Conservation (phyloP, 2,329 filamentous ascomycete species). For the Aspergillus sp. region DNA sequence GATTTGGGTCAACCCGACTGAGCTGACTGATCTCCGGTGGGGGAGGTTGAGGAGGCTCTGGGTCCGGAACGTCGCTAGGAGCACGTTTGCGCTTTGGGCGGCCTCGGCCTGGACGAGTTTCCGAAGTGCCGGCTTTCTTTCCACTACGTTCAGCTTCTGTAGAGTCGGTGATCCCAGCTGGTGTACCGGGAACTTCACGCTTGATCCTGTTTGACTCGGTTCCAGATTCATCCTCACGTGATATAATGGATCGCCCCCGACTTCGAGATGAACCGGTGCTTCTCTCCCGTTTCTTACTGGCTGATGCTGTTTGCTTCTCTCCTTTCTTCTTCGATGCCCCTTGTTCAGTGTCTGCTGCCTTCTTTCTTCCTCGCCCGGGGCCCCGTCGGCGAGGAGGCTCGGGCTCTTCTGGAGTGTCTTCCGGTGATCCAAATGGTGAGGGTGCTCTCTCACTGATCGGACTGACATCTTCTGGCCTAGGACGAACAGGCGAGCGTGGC, state of each 20-base stretch:
- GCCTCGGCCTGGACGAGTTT: conserved; percentile 34
- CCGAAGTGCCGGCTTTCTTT: conserved; percentile 31
- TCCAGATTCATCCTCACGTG: conserved; percentile 38
- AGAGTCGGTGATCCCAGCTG: conserved; percentile 38
- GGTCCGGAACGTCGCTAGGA: conserved; percentile 37
- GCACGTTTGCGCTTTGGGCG: conserved; percentile 49
- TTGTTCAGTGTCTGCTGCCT: conserved; percentile 25
- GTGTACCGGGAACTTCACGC: conserved; percentile 41
- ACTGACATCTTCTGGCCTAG: conserved; percentile 49
- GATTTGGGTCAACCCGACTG: conserved; percentile 34
- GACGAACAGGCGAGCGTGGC: conserved; percentile 46
- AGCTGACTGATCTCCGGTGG: conserved; percentile 33
- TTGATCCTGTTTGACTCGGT: conserved; percentile 35
- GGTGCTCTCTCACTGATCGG: conserved; percentile 49
- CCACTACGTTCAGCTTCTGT: conserved; percentile 37
- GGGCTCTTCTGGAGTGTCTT: conserved; percentile 31
- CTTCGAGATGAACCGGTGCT: conserved; percentile 43
- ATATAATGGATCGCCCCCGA: conserved; percentile 41
- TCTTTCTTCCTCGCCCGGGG: conserved; percentile 27
- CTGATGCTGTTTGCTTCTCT: conserved; percentile 31
- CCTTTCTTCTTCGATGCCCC: conserved; percentile 27
- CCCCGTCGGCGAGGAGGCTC: conserved; percentile 28
- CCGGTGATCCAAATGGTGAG: conserved; percentile 40
- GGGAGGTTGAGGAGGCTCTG: conserved; percentile 26
- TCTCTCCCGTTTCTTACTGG: conserved; percentile 36